Evolutionary conservation across 2,329 filamentous ascomycete genomes (phyloP).

Genomic region (Seiridium unicorne): DNA sequence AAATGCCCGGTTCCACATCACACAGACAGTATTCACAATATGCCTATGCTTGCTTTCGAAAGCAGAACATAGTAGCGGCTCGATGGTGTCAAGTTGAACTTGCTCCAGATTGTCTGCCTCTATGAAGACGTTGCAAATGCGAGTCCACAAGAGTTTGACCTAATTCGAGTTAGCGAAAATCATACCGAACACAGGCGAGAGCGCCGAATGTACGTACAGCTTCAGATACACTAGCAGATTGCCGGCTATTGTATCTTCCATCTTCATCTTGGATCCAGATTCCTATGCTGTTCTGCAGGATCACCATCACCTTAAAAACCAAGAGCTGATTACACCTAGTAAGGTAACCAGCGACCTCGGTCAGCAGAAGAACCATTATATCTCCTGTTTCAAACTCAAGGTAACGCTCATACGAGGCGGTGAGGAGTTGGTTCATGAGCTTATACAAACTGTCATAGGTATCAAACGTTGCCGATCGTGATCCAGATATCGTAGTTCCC

Average conservation of each 20-base stretch:
- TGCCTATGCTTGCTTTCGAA: slow-evolving; percentile 57
- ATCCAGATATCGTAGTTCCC: slow-evolving; percentile 47
- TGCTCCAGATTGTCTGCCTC: slow-evolving; percentile 33
- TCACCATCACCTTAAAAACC: slow-evolving; percentile 53
- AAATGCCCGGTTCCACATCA: slow-evolving; percentile 70
- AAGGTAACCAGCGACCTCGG: slow-evolving; percentile 52
- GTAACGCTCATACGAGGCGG: slow-evolving; percentile 50
- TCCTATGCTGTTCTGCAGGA: slow-evolving; percentile 60
- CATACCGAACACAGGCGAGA: not conserved
- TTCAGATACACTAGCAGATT: slow-evolving; percentile 36
- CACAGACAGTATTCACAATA: slow-evolving; percentile 49
- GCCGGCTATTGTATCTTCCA: slow-evolving; percentile 38
- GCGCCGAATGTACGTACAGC: slow-evolving; percentile 38
- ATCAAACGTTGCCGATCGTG: slow-evolving; percentile 47
- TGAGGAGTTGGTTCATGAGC: slow-evolving; percentile 52
- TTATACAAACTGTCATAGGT: slow-evolving; percentile 67
- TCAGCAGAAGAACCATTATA: slow-evolving; percentile 46
- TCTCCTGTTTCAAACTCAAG: slow-evolving; percentile 34
- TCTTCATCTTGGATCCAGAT: slow-evolving; percentile 63
- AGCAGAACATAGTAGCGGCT: slow-evolving; percentile 52
- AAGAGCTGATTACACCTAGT: slow-evolving; percentile 46
- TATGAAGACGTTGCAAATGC: slow-evolving; percentile 39
- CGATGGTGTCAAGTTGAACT: slow-evolving; percentile 50
- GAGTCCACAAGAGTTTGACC: slow-evolving; percentile 50
- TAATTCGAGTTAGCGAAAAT: slow-evolving; percentile 31